Percentiles rank a stretch among this genome's conserved stretches.
phyloP scores from a whole-genome alignment of 306 rosid genomes.

The Heteromeles arbutifolia region DNA sequence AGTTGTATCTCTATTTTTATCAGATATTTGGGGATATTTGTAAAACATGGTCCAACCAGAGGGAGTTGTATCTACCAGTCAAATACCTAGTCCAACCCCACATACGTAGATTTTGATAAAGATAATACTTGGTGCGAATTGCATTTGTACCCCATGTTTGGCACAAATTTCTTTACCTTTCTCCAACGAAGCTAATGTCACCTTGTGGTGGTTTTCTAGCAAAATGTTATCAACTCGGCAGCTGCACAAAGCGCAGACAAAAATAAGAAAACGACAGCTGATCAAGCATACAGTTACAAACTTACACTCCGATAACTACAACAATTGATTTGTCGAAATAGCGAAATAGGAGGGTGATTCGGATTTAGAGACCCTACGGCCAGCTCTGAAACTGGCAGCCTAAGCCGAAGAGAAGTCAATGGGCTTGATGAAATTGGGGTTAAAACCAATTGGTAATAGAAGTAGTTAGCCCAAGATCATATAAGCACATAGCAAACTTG shows the following conservation, averaged over 20 bases:
- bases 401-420: conserved; percentile 8
- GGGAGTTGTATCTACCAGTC: too few relatives aligned
- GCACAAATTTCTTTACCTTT: conserved; percentile 27
- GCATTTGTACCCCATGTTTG: conserved; percentile 19
- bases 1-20: too few relatives aligned
- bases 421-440: too few relatives aligned
- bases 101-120: background rate
- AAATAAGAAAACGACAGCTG: background rate
- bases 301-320: too few relatives aligned
- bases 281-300: background rate
- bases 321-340: too few relatives aligned
- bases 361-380: conserved; percentile 3
- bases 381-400: conserved; percentile 18
- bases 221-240: conserved; percentile 17
- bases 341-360: background rate
- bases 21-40: background rate
- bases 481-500: too few relatives aligned
- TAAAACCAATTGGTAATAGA: too few relatives aligned
- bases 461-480: too few relatives aligned
- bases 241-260: conserved; percentile 13
- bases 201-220: conserved; percentile 20
- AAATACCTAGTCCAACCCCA: background rate
- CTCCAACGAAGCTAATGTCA: conserved; percentile 19
- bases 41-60: too few relatives aligned
- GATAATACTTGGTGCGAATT: too few relatives aligned